Evolutionary conservation across 345 rosid genomes (phyloP), one percentile per base, ranked within the genome.

Genomic region (Noccaea bulbosa): DNA sequence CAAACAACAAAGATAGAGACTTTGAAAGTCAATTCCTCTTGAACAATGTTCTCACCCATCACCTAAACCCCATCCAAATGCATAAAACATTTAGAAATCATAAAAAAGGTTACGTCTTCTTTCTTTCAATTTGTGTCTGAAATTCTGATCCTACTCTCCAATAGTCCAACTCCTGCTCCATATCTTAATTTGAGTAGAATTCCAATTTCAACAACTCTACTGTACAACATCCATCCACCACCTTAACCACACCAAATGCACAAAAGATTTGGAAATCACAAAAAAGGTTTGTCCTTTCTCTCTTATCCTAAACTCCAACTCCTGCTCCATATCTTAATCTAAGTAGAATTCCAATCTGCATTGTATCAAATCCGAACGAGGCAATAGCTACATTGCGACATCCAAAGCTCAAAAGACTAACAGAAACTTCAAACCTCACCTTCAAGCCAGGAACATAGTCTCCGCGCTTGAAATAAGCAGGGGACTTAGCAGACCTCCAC

Each of bases 361-460:
- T 24, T 24, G 27, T 24, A 24, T 24, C 1, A 24, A 24, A 2
- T 24, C 4, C 27, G 27, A 67, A 7, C 15, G 40, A 51, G 32
- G 9, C 43, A 16, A 16, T 54, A 67, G 62, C 41, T 55, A 44
- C 53, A 68, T 12, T 44, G 52, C 64, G 55, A 1, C 17, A 20
- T 33, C 6, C 59, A 24, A 39, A 45, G 30, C 32, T 24, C 39
- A 30, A 32, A 12, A 41, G 27, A 24, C 27, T 41, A 3, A 11
- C 14, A 61, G 10, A 12, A 7, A 61, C 27, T 44, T 50, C 22
- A 35, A 35, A 48, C 7, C 58, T 14, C 32, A 92, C 98, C 91
- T 85, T 90, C 83, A 92, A 83, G 7, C 96, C 96, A 12, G 96
- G 98, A 72, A 85, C 96, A 82, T 92, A 92, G 64, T 92, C 98